These are phyloP conservation scores for Phalaenopsis hybrid DNA, from an alignment of 116 monocot genomes.

Conservation along the genomic window DNA sequence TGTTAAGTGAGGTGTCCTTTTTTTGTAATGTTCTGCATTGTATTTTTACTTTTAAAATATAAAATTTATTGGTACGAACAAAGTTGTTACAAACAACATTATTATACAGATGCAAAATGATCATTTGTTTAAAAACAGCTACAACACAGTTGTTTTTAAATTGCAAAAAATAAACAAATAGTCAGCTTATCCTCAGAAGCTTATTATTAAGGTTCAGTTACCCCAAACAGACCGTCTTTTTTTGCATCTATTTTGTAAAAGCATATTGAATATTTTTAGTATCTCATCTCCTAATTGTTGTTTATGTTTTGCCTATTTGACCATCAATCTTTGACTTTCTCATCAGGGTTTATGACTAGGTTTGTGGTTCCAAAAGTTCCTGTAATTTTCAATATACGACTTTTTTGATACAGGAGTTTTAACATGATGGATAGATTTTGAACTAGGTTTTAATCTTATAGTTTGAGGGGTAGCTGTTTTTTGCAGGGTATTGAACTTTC, in stretches of 20 bases:
- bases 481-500: neutral
- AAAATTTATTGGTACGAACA: no score
- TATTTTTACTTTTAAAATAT: no score
- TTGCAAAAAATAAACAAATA: no score
- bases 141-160: no score
- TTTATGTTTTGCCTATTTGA: neutral
- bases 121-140: no score
- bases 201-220: no score
- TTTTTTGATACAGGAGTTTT: neutral
- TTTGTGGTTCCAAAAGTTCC: neutral
- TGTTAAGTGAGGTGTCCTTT: no score
- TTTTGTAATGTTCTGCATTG: no score
- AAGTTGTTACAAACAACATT: no score
- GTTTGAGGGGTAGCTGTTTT: neutral
- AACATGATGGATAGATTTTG: neutral
- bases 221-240: neutral
- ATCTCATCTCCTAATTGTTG: neutral
- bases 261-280: neutral
- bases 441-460: neutral
- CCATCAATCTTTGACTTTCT: neutral
- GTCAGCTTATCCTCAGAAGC: no score
- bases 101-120: no score
- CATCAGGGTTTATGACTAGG: neutral
- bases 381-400: neutral
- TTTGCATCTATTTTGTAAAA: neutral